Percentiles rank a stretch among this genome's conserved stretches.
These are phyloP conservation scores for Alternaria novae-zelandiae DNA, from an alignment of 2,329 filamentous ascomycete genomes.

Conservation along the genomic window DNA sequence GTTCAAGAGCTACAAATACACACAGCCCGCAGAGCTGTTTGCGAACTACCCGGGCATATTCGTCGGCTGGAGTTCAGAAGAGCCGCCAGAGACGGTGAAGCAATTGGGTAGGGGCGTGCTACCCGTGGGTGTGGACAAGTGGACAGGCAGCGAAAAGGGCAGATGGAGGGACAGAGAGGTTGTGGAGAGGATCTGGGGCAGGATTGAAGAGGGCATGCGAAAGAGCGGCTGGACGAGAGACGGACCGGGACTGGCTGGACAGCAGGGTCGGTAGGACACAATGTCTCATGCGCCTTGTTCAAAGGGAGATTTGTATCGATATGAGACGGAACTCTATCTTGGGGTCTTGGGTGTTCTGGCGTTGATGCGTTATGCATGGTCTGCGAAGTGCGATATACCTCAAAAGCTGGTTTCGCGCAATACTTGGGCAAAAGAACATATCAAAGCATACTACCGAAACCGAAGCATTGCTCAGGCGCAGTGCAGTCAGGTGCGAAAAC, in stretches of 20 bases:
- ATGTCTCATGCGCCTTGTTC: neutral
- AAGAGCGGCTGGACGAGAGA: conserved; percentile 82
- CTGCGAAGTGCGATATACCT: neutral
- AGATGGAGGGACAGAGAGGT: conserved; percentile 90
- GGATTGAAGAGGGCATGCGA: conserved; percentile 87
- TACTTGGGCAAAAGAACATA: neutral
- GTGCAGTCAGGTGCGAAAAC: neutral
- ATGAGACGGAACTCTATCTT: neutral
- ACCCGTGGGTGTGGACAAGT: conserved; percentile 82
- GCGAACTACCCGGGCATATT: conserved; percentile 85
- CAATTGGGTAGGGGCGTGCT: conserved; percentile 87
- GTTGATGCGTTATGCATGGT: conserved; percentile 10
- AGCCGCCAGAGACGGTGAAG: conserved; percentile 76
- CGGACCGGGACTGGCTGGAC: conserved; percentile 57
- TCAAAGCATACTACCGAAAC: neutral
- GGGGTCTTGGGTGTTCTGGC: conserved; percentile 14
- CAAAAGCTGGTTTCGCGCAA: conserved; percentile 7
- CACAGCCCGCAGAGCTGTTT: conserved; percentile 85
- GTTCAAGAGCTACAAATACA: conserved; percentile 98
- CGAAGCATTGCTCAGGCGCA: neutral
- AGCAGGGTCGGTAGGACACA: conserved; percentile 18
- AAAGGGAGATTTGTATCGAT: conserved; percentile 11
- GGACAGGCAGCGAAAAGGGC: conserved; percentile 61
- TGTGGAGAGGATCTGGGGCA: conserved; percentile 90
- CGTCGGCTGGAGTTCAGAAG: conserved; percentile 89